Evolutionary conservation across 2,329 filamentous ascomycete genomes (phyloP), one percentile per base, ranked within the genome.

Genomic region (Fusarium avenaceum): DNA sequence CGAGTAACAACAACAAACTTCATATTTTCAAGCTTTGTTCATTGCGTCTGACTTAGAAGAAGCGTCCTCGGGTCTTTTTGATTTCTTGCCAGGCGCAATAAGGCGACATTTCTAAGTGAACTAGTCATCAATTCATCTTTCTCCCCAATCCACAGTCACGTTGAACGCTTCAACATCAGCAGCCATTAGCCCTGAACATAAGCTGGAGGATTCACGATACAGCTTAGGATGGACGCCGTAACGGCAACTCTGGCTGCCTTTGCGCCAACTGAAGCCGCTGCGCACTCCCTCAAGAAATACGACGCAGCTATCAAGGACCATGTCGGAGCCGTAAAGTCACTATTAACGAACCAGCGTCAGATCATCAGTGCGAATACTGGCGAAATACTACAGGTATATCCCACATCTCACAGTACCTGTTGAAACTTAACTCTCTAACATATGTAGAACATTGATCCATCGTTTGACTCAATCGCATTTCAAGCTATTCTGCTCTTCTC

Each of bases 381-480:
- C 13, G 63, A 80, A 45, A 74, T 86, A 7, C 76, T 87, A 6
- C 70, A 81, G 65, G 85, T 83, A 74, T 35, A 59, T 24, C 46
- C 26, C 22, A 40, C 19, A 10, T 24, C 46, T 30, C 22, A 40
- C 20, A 10, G 33, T 32, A 35, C 38, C 19, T 43, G 14, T 22
- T 2, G 26, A 6, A 7, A 15, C 8, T 19, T 7, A n/a, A 26
- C 38, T 13, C 14, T 35, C 73, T 77, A 46, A 77, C 55, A 4
- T 14, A 3, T 38, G 10, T 47, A 87, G 83, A 72, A 78, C 14
- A 73, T 88, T 26, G 74, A 87, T 65, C 84, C 86, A 1, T 75
- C 79, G 9, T 56, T 78, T 44, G 79, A 89, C 69, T 84, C 86
- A 9, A 80, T 87, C 55, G 85, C 85, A 24, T 86, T 83, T 71